Percentiles rank a stretch among this genome's conserved stretches.
Conservation (phyloP, 371 early-diverging fungal genomes). For the Syncephalastrum contaminatum region DNA sequence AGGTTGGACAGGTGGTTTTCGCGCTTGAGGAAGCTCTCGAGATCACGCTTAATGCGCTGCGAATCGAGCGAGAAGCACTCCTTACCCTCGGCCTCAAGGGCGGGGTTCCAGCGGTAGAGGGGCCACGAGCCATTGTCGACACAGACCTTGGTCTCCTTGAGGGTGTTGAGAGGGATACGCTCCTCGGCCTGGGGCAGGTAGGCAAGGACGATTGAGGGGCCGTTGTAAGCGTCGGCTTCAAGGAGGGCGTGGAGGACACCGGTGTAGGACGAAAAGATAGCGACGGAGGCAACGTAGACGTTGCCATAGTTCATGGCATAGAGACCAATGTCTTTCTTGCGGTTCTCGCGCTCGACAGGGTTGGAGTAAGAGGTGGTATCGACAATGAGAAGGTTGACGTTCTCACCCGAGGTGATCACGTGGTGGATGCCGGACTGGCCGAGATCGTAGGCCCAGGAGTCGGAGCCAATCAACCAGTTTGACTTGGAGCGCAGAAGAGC, state of each 20-base stretch:
- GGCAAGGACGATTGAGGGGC: conserved; percentile 87
- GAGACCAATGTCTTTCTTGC: conserved; percentile 93
- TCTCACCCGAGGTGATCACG: conserved; percentile 78
- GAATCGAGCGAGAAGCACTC: conserved; percentile 82
- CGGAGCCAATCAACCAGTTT: conserved; percentile 88
- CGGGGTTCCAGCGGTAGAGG: conserved; percentile 92
- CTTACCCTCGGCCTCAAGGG: conserved; percentile 54
- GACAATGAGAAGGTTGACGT: conserved; percentile 87
- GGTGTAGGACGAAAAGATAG: conserved; percentile 82
- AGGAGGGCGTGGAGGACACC: conserved; percentile 83
- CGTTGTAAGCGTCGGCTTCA: conserved; percentile 89
- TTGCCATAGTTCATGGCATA: conserved; percentile 92
- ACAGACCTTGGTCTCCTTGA: conserved; percentile 87
- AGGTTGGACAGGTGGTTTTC: conserved; percentile 81
- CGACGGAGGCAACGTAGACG: conserved; percentile 88
- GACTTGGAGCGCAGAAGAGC: conserved; percentile 58
- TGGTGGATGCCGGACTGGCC: conserved; percentile 90
- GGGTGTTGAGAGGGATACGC: conserved; percentile 61
- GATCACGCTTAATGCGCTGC: conserved; percentile 78
- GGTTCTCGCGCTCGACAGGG: conserved; percentile 54
- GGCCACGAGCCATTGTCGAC: conserved; percentile 93
- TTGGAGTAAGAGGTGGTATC: conserved; percentile 79
- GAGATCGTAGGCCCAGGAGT: conserved; percentile 84
- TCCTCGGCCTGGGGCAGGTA: conserved; percentile 58
- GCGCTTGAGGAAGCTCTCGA: conserved; percentile 79